Percentiles rank a stretch among this genome's conserved stretches.
Conservation (phyloP, 1,284 basidiomycete species). For the Vanrija sp. region DNA sequence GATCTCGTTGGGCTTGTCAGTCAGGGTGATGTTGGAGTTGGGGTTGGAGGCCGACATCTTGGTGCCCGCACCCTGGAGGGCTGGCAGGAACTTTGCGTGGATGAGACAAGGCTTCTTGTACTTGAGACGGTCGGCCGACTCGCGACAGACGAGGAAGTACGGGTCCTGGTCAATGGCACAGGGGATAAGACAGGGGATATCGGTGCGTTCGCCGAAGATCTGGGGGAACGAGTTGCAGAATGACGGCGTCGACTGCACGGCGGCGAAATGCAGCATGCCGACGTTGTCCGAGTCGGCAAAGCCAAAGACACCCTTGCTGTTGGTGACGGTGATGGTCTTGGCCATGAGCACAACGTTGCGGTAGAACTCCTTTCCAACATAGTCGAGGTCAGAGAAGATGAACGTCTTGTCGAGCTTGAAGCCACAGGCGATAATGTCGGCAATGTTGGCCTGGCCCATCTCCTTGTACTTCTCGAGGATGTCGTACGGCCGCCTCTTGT, state of each 20-base stretch:
- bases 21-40: constrained; percentile 93
- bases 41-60: constrained; percentile 97
- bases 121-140: constrained; percentile 88
- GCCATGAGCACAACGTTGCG: constrained; percentile 91
- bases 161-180: constrained; percentile 93
- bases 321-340: constrained; percentile 86
- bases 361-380: constrained; percentile 79
- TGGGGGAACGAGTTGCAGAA: constrained; percentile 99
- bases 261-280: constrained; percentile 94
- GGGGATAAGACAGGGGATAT: constrained; percentile 91
- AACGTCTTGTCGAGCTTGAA: constrained; percentile 92
- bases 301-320: constrained; percentile 92
- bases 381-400: constrained; percentile 91
- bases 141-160: constrained; percentile 88
- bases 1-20: constrained; percentile 84
- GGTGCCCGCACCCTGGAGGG: constrained; percentile 92
- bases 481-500: constrained; percentile 58
- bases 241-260: constrained; percentile 94
- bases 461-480: constrained; percentile 75
- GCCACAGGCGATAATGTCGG: constrained; percentile 79
- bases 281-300: constrained; percentile 98
- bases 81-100: constrained; percentile 97
- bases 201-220: constrained; percentile 80
- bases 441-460: constrained; percentile 82
- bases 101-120: constrained; percentile 92